Conservation (phyloP, 2,329 filamentous ascomycete genomes). For the Fusarium avenaceum region DNA sequence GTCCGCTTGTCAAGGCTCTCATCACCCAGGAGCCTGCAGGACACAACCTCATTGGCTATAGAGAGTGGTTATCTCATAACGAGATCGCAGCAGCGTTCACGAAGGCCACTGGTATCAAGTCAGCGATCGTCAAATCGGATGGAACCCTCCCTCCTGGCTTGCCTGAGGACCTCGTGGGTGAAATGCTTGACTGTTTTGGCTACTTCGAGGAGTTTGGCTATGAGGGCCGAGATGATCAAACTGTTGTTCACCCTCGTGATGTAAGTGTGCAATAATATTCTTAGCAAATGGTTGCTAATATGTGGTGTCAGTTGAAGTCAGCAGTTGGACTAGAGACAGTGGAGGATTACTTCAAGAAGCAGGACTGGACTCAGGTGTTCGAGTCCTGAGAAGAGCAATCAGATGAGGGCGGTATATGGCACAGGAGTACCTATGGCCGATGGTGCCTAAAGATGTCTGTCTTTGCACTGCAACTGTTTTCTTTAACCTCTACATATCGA, state of each 20-base stretch:
- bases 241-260: slow-evolving; percentile 21
- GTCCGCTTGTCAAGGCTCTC: slow-evolving; percentile 43
- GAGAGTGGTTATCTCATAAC: slow-evolving; percentile 39
- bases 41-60: slow-evolving; percentile 44
- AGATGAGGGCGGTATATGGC: neutral
- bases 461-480: neutral
- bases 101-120: slow-evolving; percentile 27
- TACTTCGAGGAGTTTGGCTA: slow-evolving; percentile 38
- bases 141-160: neutral
- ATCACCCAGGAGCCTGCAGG: slow-evolving; percentile 32
- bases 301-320: slow-evolving; percentile 8
- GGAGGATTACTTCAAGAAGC: slow-evolving; percentile 30
- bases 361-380: slow-evolving; percentile 29
- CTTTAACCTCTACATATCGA: neutral
- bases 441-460: neutral
- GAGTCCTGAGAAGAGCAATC: neutral
- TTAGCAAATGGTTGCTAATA: neutral
- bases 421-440: neutral
- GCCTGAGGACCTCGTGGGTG: slow-evolving; percentile 8
- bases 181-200: slow-evolving; percentile 23
- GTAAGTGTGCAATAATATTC: slow-evolving; percentile 1
- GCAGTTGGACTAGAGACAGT: slow-evolving; percentile 9
- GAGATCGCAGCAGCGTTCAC: slow-evolving; percentile 40
- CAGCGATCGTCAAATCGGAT: slow-evolving; percentile 1
- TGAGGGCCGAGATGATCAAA: slow-evolving; percentile 35